phyloP scores from a whole-genome alignment of 2,329 filamentous ascomycete species.

The Neonectria hederae region DNA sequence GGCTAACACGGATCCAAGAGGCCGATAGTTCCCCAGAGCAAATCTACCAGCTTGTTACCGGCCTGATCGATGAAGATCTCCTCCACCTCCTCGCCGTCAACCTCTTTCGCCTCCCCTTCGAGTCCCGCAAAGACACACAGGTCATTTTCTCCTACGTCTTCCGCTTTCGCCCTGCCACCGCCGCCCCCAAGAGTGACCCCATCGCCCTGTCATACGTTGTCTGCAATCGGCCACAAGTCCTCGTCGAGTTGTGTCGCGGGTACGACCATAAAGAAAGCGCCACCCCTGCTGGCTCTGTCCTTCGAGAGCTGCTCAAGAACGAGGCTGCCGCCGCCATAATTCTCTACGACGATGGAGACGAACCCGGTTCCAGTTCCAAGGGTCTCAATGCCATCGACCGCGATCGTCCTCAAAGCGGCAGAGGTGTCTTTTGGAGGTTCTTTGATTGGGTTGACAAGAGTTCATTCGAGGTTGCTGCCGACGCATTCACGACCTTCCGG shows the following conservation, averaged over 20 bases:
- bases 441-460: slow-evolving; percentile 98
- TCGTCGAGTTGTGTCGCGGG: slow-evolving; percentile 87
- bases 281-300: slow-evolving; percentile 87
- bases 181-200: slow-evolving; percentile 75
- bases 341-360: slow-evolving; percentile 86
- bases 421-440: slow-evolving; percentile 94
- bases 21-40: slow-evolving; percentile 87
- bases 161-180: slow-evolving; percentile 80
- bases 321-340: slow-evolving; percentile 92
- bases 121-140: slow-evolving; percentile 94
- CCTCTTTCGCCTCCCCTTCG: slow-evolving; percentile 89
- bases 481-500: slow-evolving; percentile 97
- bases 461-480: slow-evolving; percentile 94
- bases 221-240: slow-evolving; percentile 83
- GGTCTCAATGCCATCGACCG: slow-evolving; percentile 82
- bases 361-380: slow-evolving; percentile 75
- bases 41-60: slow-evolving; percentile 84
- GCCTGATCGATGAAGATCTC: slow-evolving; percentile 88
- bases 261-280: slow-evolving; percentile 93
- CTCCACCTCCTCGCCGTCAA: slow-evolving; percentile 84
- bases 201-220: slow-evolving; percentile 90
- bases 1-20: slow-evolving; percentile 63
- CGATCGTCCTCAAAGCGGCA: slow-evolving; percentile 77
- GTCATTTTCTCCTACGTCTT: slow-evolving; percentile 96
- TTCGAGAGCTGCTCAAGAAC: slow-evolving; percentile 88